Evolutionary conservation across 192 early-diverging fungal species (phyloP), one percentile per base, ranked within the genome.

Genomic region (Dimargaris cristalligena): DNA sequence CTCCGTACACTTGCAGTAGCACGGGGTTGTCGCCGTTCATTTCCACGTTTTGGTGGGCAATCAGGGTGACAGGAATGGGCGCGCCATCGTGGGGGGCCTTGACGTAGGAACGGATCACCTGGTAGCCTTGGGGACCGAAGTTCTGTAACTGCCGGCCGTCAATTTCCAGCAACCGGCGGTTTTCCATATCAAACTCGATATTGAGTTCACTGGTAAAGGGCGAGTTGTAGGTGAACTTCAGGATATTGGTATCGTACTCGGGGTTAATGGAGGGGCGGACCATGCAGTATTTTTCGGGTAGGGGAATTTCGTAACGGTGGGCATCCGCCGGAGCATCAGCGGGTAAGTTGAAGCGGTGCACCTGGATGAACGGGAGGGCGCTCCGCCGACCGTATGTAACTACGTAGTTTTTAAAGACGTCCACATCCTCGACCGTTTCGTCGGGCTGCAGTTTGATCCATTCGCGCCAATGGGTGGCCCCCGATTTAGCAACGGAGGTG

Each of bases 1-100:
- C 85, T 20, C 87, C 89, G 57, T 91, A 91, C 0, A 80, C 79
- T 14, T 86, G 80, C 60, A 90, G 67, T 45, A 91, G 60, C 13
- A 66, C 60, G 0, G 79, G 78, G 8, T 64, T 74, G 23, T 62
- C 63, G 64, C 54, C 63, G n/a, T 47, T 3, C 30, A 6, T 20
- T 22, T 66, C 60, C 34, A 79, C 56, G 28, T 64, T 63, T 45
- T 77, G 74, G 22, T 69, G 70, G 55, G 78, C 78, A 16, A 88
- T 70, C 33, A 88, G 58, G 1, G 85, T 85, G 32, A 88, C 74
- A 0, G 85, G 85, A 48, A 88, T 72, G 41, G 64, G n/a, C 2
- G 62, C 49, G 4, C 65, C 65, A 47, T 72, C 75, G 30, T 70
- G 66, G 14, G 31, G 20, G 64, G 58, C 14, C n/a, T n/a, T n/a